A percentile compares a stretch with the other conserved stretches of the same genome.
Conservation (phyloP, 805 yeast species). For the Yarrowia sp. region DNA sequence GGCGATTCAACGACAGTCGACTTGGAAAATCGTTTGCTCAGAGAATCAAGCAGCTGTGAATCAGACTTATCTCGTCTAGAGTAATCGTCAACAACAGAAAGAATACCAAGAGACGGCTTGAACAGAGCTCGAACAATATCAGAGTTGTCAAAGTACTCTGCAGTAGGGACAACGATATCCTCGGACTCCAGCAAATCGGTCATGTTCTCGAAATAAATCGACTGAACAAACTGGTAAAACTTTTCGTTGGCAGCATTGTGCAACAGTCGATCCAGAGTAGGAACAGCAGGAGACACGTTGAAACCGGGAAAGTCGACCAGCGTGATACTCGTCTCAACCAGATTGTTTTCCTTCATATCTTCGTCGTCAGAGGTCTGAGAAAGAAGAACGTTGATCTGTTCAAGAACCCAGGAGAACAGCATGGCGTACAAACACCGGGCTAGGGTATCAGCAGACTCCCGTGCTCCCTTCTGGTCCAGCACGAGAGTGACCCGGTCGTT, state of each 20-base stretch:
- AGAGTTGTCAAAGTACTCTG: constrained; percentile 56
- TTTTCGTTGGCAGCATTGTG: constrained; percentile 46
- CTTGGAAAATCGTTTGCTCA: constrained; percentile 39
- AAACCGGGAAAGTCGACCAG: constrained; percentile 46
- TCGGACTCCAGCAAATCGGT: constrained; percentile 43
- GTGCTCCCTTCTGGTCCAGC: constrained; percentile 44
- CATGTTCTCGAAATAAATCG: constrained; percentile 42
- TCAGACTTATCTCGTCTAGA: constrained; percentile 41
- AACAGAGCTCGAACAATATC: constrained; percentile 56
- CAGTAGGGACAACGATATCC: constrained; percentile 50
- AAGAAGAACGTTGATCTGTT: constrained; percentile 40
- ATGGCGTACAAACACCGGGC: constrained; percentile 44
- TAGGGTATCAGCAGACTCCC: constrained; percentile 44
- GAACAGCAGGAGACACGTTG: constrained; percentile 37
- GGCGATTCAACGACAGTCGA: constrained; percentile 35
- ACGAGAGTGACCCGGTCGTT: constrained; percentile 45
- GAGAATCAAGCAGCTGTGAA: constrained; percentile 36
- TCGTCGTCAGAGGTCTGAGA: constrained; percentile 31
- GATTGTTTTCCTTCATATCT: constrained; percentile 9
- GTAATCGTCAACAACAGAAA: constrained; percentile 42
- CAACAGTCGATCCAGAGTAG: constrained; percentile 42
- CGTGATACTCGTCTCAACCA: constrained; percentile 40
- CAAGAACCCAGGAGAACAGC: constrained; percentile 43
- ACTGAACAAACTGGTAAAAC: constrained; percentile 42
- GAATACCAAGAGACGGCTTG: constrained; percentile 41